Evolutionary conservation across 2,329 filamentous ascomycete species (phyloP).

Genomic region (Cladosporium sphaerospermum): DNA sequence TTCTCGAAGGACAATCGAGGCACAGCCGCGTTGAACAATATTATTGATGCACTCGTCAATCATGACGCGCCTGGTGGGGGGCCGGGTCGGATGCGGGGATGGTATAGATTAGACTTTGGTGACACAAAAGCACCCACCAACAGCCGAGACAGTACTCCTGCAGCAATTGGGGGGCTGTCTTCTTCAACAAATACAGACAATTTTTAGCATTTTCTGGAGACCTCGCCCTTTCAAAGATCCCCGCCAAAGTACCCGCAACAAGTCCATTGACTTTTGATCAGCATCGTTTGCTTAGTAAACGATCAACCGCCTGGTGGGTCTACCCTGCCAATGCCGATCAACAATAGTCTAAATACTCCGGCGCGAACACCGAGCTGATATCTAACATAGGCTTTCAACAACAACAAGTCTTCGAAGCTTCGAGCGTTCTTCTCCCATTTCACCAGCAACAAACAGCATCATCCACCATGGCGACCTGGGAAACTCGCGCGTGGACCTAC

Average conservation of each 20-base stretch:
- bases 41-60: constrained; percentile 5
- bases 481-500: constrained; percentile 29
- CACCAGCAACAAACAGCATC: background rate
- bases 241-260: background rate
- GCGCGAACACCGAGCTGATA: no score
- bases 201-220: background rate
- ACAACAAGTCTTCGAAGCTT: no score
- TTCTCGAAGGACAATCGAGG: no score
- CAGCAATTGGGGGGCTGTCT: background rate
- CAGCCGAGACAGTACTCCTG: constrained; percentile 9
- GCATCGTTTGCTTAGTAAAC: background rate
- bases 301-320: background rate
- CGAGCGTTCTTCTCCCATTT: no score
- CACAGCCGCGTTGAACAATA: background rate
- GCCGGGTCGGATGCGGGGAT: constrained; percentile 7
- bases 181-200: background rate
- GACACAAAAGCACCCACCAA: background rate
- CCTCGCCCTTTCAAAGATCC: background rate
- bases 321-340: background rate
- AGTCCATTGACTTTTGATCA: background rate
- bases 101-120: constrained; percentile 2
- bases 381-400: no score
- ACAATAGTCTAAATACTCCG: no score
- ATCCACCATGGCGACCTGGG: constrained; percentile 6
- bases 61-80: constrained; percentile 4